Percentiles rank a stretch among this genome's conserved stretches.
These are phyloP conservation scores for Modicella reniformis DNA, from an alignment of 371 early-diverging fungal genomes.

Conservation along the genomic window DNA sequence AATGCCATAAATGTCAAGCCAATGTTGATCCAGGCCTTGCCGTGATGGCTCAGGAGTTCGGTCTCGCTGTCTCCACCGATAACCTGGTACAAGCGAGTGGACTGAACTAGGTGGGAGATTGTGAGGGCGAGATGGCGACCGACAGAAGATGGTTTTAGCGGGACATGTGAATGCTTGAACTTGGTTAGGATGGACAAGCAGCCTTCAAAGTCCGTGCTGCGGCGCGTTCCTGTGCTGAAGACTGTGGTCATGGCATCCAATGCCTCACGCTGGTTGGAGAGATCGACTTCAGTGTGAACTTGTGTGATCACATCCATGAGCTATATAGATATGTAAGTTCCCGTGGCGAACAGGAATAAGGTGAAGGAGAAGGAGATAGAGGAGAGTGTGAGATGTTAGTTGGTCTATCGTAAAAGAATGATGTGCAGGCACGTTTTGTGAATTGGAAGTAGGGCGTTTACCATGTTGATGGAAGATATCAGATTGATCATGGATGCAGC, in stretches of 20 bases:
- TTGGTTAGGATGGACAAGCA: slow-evolving; percentile 17
- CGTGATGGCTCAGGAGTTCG: slow-evolving; percentile 50
- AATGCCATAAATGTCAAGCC: slow-evolving; percentile 70
- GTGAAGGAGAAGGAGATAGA: too few species aligned
- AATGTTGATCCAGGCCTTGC: slow-evolving; percentile 66
- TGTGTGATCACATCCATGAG: slow-evolving; percentile 42
- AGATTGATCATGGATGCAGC: slow-evolving; percentile 51
- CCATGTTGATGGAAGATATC: slow-evolving; percentile 39
- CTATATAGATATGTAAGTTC: slow-evolving; percentile 29
- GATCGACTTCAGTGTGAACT: slow-evolving; percentile 33
- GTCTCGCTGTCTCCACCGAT: slow-evolving; percentile 30
- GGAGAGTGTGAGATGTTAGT: not conserved
- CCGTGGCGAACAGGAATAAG: too few species aligned
- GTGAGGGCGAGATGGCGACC: slow-evolving; percentile 36
- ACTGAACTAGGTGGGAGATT: slow-evolving; percentile 27
- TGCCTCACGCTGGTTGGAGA: slow-evolving; percentile 22
- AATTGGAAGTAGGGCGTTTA: slow-evolving; percentile 10
- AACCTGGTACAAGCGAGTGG: slow-evolving; percentile 29
- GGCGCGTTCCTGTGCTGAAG: slow-evolving; percentile 28
- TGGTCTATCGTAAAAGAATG: not conserved
- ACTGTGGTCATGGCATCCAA: slow-evolving; percentile 11
- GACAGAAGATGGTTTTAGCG: slow-evolving; percentile 40
- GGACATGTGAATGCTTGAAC: slow-evolving; percentile 21
- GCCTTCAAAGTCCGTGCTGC: slow-evolving; percentile 17
- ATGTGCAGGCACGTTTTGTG: not conserved